Percentiles rank a stretch among this genome's conserved stretches.
phyloP scores from a whole-genome alignment of 352 stramenopile species.

The Phytopythium kandeliae region DNA sequence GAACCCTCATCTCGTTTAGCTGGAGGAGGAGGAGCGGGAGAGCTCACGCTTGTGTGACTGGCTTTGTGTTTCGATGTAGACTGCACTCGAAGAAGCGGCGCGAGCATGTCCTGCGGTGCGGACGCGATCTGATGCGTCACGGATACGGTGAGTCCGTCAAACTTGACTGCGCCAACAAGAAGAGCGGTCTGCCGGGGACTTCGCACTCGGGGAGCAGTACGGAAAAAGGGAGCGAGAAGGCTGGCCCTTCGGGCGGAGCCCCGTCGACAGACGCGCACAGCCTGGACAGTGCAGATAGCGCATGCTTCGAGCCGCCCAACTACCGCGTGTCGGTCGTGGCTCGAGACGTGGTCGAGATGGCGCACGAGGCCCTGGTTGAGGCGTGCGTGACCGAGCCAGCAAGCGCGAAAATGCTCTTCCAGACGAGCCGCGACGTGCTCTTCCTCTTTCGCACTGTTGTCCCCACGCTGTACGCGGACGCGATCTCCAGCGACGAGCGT shows the following conservation, averaged over 20 bases:
- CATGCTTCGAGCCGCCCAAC: conserved; percentile 57
- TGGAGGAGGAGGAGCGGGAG: not conserved
- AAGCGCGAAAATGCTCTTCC: conserved; percentile 59
- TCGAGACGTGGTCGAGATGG: conserved; percentile 56
- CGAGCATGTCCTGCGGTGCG: conserved; percentile 46
- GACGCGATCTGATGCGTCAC: conserved; percentile 43
- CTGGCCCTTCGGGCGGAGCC: not conserved
- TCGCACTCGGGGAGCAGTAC: conserved; percentile 26
- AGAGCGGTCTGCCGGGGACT: conserved; percentile 47
- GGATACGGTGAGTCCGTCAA: conserved; percentile 66
- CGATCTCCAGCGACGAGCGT: conserved; percentile 57
- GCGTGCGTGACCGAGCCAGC: conserved; percentile 33
- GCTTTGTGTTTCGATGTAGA: conserved; percentile 12
- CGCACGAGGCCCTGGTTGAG: conserved; percentile 60
- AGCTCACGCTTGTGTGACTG: not conserved
- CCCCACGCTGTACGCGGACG: conserved; percentile 55
- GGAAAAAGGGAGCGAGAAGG: conserved; percentile 14
- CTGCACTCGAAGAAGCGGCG: conserved; percentile 67
- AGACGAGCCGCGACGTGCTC: conserved; percentile 72
- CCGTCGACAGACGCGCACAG: conserved; percentile 1
- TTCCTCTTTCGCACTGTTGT: conserved; percentile 70
- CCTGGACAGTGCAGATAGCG: conserved; percentile 34
- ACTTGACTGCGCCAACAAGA: conserved; percentile 37
- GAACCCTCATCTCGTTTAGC: not conserved
- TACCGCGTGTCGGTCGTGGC: conserved; percentile 53